Base-by-base conservation (phyloP, 2,329 filamentous ascomycete species). In the Biscogniauxia mediterranea region DNA sequence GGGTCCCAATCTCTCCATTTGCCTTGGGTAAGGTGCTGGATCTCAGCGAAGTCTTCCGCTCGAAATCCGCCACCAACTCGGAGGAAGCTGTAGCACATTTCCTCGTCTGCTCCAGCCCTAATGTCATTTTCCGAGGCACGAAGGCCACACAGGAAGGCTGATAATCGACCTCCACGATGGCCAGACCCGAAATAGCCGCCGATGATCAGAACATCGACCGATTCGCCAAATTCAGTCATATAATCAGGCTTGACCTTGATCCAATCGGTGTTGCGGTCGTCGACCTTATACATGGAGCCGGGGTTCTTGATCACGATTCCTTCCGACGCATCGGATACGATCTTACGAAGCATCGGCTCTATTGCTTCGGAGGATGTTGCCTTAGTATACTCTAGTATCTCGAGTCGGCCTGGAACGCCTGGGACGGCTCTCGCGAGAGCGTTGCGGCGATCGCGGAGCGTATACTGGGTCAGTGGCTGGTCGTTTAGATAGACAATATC, bases 211-310 rank as follows among this genome's bases (percentile, higher is more conserved):
- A 93, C 92, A 73, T 99, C 95, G 3, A 99, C 85, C 0, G 90
- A 92, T 76, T 98, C 94, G 63, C 95, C 95, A 73, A 95, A 97
- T 64, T 97, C 94, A 1, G 89, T 89, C 93, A 98, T 97, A 75
- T 99, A 99, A 66, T 99, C 95, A 1, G 95, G 95, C 71, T 99
- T 99, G 8, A 99, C 93, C 74, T 99, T 99, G 78, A 97, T 89
- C 95, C 95, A 99, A 75, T 97, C 92, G 69, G 96, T 91, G 70
- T 96, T 95, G 54, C 95, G 89, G 67, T 92, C 91, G 71, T 96
- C 97, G 9, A 98, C 82, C 6, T 87, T 84, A 74, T 99, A 99
- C 70, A 86, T 84, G 0, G 93, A 96, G 5, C 89, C 84, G 7
- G 95, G 95, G 65, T 97, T 98, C 79, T 99, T 99, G 57, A 98